Evolutionary conservation across 768 basidiomycete species (phyloP).

Genomic region (Terana coerulea): DNA sequence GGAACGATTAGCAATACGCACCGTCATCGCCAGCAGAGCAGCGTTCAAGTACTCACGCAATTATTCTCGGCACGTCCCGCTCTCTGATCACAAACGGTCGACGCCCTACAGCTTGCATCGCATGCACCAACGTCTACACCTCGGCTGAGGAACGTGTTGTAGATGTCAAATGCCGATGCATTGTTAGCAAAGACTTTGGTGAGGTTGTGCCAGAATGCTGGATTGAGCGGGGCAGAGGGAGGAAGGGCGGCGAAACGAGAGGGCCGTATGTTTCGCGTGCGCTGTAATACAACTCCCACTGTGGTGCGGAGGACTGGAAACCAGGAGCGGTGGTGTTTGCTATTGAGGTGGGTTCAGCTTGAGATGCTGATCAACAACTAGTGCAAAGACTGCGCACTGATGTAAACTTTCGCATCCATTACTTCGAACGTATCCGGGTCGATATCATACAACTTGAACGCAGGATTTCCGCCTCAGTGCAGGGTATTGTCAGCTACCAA

Average conservation of each 20-base stretch:
- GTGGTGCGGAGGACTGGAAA: conserved; percentile 42
- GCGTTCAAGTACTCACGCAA: too few species aligned
- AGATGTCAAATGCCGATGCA: conserved; percentile 42
- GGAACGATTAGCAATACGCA: neutral
- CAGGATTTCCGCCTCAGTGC: conserved; percentile 50
- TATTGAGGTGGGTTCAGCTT: too few species aligned
- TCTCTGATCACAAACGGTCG: conserved; percentile 41
- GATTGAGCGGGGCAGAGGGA: conserved; percentile 36
- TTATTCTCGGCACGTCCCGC: conserved; percentile 37
- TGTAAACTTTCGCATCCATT: conserved; percentile 52
- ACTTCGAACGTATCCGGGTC: conserved; percentile 66
- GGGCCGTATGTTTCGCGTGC: conserved; percentile 50
- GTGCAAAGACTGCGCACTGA: conserved; percentile 33
- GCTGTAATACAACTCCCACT: conserved; percentile 54
- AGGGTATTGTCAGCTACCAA: too few species aligned
- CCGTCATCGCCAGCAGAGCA: neutral
- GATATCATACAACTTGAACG: conserved; percentile 58
- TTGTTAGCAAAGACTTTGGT: conserved; percentile 52
- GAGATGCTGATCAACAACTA: neutral
- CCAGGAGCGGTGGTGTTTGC: conserved; percentile 38
- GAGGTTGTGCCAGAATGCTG: conserved; percentile 59
- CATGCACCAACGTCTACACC: conserved; percentile 34
- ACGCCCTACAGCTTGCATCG: conserved; percentile 34
- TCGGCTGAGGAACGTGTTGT: conserved; percentile 40
- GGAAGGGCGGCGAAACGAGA: conserved; percentile 33